phyloP scores from a whole-genome alignment of 129 eudicot species.

The Oenanthe sinensis region DNA sequence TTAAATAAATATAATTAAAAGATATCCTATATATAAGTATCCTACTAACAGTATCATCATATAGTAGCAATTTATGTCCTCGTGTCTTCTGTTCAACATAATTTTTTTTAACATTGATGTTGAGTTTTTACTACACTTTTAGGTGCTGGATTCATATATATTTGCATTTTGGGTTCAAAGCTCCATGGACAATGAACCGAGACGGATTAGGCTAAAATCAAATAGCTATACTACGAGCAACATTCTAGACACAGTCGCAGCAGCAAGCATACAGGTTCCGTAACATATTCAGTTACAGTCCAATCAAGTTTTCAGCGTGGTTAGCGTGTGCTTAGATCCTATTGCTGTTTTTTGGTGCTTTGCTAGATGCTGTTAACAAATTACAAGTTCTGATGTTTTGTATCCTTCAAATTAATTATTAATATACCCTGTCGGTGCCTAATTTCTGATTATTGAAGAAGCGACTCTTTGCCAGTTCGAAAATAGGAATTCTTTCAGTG shows the following conservation, averaged over 20 bases:
- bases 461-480: no score
- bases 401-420: no score
- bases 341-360: not conserved
- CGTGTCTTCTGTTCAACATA: not conserved
- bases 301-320: not conserved
- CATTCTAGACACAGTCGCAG: conserved; percentile 77
- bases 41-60: no score
- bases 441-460: not conserved
- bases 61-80: not conserved
- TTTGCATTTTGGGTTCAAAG: conserved; percentile 89
- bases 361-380: no score
- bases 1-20: no score
- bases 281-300: not conserved
- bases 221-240: conserved; percentile 70
- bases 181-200: conserved; percentile 52
- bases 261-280: conserved; percentile 80
- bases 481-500: no score
- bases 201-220: conserved; percentile 79
- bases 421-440: no score
- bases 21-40: no score
- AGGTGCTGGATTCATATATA: conserved; percentile 68
- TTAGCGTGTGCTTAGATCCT: no score
- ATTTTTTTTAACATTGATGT: not conserved
- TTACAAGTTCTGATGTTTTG: no score
- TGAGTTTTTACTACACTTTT: not conserved